phyloP scores from a whole-genome alignment of 2,329 filamentous ascomycete species.

The Penicillium sp. region DNA sequence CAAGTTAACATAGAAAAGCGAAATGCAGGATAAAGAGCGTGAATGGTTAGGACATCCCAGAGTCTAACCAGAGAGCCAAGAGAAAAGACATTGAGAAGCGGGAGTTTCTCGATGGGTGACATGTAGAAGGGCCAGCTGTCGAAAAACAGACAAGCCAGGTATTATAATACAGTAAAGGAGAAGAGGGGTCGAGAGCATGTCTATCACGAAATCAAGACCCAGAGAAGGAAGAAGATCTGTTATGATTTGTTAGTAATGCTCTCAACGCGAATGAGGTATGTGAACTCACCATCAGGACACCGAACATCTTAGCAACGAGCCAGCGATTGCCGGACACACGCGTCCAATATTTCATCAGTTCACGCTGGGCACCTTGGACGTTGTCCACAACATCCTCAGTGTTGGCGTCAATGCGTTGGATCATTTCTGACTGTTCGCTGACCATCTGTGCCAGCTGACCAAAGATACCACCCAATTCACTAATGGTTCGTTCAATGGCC shows the following conservation, averaged over 20 bases:
- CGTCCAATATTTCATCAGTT: slow-evolving; percentile 95
- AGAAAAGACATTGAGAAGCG: slow-evolving; percentile 16
- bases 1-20: slow-evolving; percentile 12
- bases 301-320: slow-evolving; percentile 80
- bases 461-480: slow-evolving; percentile 88
- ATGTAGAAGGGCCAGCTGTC: slow-evolving; percentile 24
- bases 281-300: slow-evolving; percentile 73
- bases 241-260: slow-evolving; percentile 5
- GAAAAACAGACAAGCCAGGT: slow-evolving; percentile 20
- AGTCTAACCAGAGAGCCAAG: slow-evolving; percentile 26
- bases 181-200: slow-evolving; percentile 13
- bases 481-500: slow-evolving; percentile 92
- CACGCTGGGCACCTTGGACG: slow-evolving; percentile 92
- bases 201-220: slow-evolving; percentile 62
- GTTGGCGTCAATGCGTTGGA: slow-evolving; percentile 94
- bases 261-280: neutral
- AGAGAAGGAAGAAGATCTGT: slow-evolving; percentile 76
- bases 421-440: slow-evolving; percentile 95
- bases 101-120: slow-evolving; percentile 17
- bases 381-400: slow-evolving; percentile 98
- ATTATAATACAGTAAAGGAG: slow-evolving; percentile 37
- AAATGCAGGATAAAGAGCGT: slow-evolving; percentile 11
- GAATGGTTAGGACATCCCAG: slow-evolving; percentile 18
- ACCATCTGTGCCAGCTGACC: slow-evolving; percentile 96
- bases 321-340: slow-evolving; percentile 92